These are phyloP conservation scores for Plasmodium billcollinsi DNA, from an alignment of 169 alveolate genomes.

Conservation along the genomic window DNA sequence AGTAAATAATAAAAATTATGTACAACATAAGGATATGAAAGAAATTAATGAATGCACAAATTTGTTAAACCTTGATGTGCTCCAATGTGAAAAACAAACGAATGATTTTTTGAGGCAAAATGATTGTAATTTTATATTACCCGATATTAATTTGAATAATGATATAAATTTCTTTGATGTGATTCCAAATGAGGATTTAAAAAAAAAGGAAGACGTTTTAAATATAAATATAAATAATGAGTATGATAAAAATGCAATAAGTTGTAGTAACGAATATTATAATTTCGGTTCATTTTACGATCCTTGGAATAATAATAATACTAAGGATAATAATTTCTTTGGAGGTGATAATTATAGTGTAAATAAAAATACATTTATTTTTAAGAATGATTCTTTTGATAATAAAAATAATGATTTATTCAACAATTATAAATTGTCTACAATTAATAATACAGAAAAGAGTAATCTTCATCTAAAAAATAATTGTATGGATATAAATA, in stretches of 20 bases:
- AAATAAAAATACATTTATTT: neutral
- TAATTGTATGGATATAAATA: neutral
- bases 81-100: neutral
- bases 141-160: neutral
- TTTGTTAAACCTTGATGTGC: neutral
- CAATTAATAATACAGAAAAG: neutral
- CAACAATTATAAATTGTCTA: neutral
- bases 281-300: slow-evolving; percentile 31
- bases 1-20: neutral
- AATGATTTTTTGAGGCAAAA: slow-evolving; percentile 1
- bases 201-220: neutral
- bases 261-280: neutral
- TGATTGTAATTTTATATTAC: neutral
- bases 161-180: slow-evolving; percentile 7
- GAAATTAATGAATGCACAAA: neutral
- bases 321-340: neutral
- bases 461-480: neutral
- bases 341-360: neutral
- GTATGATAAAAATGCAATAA: neutral
- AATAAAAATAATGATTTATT: slow-evolving; percentile 7
- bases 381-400: neutral
- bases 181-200: neutral
- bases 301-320: slow-evolving; percentile 34
- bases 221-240: neutral
- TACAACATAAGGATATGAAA: neutral